phyloP scores from a whole-genome alignment of 1,284 basidiomycete genomes.

The Taiwanofungus camphoratus region DNA sequence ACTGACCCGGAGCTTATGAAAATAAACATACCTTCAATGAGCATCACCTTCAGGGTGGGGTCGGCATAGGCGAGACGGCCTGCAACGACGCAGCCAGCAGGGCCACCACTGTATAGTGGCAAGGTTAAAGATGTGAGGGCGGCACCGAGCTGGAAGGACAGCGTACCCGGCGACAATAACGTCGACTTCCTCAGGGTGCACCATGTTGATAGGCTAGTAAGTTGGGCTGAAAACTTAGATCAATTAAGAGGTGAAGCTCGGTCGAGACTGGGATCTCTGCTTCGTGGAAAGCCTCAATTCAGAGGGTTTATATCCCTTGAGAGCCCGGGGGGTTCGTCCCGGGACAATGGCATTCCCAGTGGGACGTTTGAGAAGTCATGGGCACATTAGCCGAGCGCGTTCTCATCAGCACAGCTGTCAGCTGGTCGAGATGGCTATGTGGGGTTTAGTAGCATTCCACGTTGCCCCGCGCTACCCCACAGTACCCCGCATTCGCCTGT shows the following conservation, averaged over 20 bases:
- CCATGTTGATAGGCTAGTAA: slow-evolving; percentile 26
- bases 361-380: slow-evolving; percentile 7
- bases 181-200: slow-evolving; percentile 68
- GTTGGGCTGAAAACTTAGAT: slow-evolving; percentile 19
- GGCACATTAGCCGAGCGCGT: slow-evolving; percentile 4
- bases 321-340: slow-evolving; percentile 1
- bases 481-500: slow-evolving; percentile 7
- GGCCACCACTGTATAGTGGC: slow-evolving; percentile 47
- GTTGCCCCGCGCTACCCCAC: slow-evolving; percentile 10
- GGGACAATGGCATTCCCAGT: slow-evolving; percentile 1
- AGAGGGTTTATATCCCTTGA: slow-evolving; percentile 18
- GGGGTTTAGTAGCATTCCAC: slow-evolving; percentile 5
- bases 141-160: not conserved
- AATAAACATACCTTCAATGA: slow-evolving; percentile 53
- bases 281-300: slow-evolving; percentile 9
- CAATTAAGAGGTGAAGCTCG: slow-evolving; percentile 13
- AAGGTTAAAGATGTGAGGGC: not conserved
- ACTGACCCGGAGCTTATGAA: not conserved
- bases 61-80: slow-evolving; percentile 67
- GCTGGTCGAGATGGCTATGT: slow-evolving; percentile 6
- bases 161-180: slow-evolving; percentile 53
- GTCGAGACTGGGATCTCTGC: slow-evolving; percentile 15
- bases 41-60: slow-evolving; percentile 67
- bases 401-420: slow-evolving; percentile 8
- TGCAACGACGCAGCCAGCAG: slow-evolving; percentile 63